phyloP scores from a whole-genome alignment of 208 protist species.

The Acanthamoeba triangularis region DNA sequence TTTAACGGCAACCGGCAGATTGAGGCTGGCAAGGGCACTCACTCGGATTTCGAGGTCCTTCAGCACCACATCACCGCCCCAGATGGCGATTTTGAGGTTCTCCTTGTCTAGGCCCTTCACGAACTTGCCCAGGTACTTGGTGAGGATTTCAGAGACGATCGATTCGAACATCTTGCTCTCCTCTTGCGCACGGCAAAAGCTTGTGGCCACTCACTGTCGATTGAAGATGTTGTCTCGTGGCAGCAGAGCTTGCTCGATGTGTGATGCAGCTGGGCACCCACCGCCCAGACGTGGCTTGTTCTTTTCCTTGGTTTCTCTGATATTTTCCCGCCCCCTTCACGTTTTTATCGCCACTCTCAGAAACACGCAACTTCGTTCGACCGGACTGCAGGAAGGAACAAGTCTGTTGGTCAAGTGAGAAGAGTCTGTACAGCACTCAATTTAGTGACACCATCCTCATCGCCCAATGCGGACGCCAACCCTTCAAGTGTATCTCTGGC shows the following conservation, averaged over 20 bases:
- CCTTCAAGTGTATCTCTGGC: not conserved
- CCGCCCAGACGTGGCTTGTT: not conserved
- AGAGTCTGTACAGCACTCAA: no score
- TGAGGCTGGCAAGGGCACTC: slow-evolving; percentile 37
- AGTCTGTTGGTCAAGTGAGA: no score
- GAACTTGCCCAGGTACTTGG: slow-evolving; percentile 73
- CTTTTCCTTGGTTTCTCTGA: not conserved
- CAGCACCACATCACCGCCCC: slow-evolving; percentile 74
- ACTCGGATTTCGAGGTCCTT: slow-evolving; percentile 54
- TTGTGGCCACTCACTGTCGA: no score
- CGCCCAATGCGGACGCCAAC: not conserved
- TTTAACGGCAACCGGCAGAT: slow-evolving; percentile 66
- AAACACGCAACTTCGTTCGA: no score
- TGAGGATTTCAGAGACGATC: slow-evolving; percentile 65
- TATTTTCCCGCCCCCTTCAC: not conserved
- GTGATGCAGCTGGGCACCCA: no score
- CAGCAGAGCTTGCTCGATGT: no score
- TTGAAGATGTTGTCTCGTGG: no score
- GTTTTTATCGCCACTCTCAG: no score
- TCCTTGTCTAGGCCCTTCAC: slow-evolving; percentile 59
- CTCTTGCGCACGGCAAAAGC: not conserved
- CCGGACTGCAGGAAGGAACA: no score
- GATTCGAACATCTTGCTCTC: slow-evolving; percentile 70
- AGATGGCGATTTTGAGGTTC: slow-evolving; percentile 67
- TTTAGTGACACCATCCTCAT: not conserved